Evolutionary conservation across 768 basidiomycete genomes (phyloP).

Genomic region (Mycena maculata): DNA sequence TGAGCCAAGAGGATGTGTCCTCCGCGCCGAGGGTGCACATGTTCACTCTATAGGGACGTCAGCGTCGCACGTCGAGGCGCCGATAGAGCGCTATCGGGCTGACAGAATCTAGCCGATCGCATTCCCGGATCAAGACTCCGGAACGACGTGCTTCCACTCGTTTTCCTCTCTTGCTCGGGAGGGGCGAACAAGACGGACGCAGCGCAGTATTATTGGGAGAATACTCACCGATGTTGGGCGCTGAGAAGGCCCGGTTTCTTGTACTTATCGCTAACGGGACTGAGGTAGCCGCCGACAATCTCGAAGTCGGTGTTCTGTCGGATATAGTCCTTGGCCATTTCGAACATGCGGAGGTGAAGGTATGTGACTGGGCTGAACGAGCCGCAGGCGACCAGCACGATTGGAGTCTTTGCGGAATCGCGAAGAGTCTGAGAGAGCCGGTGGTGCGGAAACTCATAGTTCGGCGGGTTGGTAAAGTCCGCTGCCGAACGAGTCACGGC

Average conservation of each 20-base stretch:
- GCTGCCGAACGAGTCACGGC: conserved; percentile 46
- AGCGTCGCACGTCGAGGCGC: conserved; percentile 35
- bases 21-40: conserved; percentile 93
- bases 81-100: conserved; percentile 31
- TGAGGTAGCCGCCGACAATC: conserved; percentile 95
- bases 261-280: conserved; percentile 96
- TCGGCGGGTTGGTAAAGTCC: conserved; percentile 70
- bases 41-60: conserved; percentile 66
- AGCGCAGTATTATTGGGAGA: conserved; percentile 31
- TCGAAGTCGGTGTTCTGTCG: conserved; percentile 93
- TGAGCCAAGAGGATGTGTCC: conserved; percentile 92
- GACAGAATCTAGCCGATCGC: conserved; percentile 35
- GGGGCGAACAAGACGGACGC: not conserved
- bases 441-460: conserved; percentile 76
- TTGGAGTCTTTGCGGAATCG: conserved; percentile 78
- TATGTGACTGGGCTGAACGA: conserved; percentile 99
- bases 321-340: conserved; percentile 98
- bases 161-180: conserved; percentile 6
- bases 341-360: conserved; percentile 98
- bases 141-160: conserved; percentile 33
- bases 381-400: conserved; percentile 96
- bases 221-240: conserved; percentile 85
- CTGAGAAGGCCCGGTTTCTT: conserved; percentile 95
- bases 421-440: conserved; percentile 69
- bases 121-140: conserved; percentile 35